Evolutionary conservation across 441 rosid genomes (phyloP).

Genomic region (Mallotus japonicus): DNA sequence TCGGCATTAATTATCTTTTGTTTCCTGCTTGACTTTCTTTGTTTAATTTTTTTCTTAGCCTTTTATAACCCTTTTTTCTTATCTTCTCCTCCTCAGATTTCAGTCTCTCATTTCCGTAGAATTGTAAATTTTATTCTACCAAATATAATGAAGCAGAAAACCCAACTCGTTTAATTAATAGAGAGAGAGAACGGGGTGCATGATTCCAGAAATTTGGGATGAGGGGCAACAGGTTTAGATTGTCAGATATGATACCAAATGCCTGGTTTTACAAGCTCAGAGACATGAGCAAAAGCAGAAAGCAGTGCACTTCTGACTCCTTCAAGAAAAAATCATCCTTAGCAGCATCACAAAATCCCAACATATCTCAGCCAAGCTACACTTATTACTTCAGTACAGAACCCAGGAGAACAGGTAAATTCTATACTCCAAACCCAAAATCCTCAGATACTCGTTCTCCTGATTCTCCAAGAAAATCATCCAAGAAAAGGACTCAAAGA

Average conservation of each 20-base stretch:
- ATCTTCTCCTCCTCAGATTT: neutral
- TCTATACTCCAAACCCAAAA: constrained; percentile 23
- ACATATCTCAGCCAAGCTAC: constrained; percentile 36
- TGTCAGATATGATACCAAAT: constrained; percentile 81
- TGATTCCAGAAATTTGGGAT: neutral
- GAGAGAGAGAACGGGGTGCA: constrained; percentile 44
- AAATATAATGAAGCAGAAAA: constrained; percentile 9
- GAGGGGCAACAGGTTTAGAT: constrained; percentile 75
- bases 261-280: constrained; percentile 87
- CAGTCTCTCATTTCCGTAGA: too few species aligned
- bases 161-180: constrained; percentile 1
- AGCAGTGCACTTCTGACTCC: constrained; percentile 24
- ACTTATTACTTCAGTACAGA: constrained; percentile 43
- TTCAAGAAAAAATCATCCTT: constrained; percentile 23
- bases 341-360: constrained; percentile 13
- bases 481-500: constrained; percentile 41
- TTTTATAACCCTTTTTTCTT: neutral
- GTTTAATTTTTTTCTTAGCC: neutral
- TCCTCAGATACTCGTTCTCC: constrained; percentile 33
- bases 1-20: neutral
- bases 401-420: constrained; percentile 23
- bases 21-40: constrained; percentile 18
- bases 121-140: neutral
- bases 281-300: constrained; percentile 38
- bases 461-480: constrained; percentile 41